Evolutionary conservation across 768 basidiomycete genomes (phyloP), one percentile per base, ranked within the genome.

Genomic region (Erythrobasidium yunnanense): DNA sequence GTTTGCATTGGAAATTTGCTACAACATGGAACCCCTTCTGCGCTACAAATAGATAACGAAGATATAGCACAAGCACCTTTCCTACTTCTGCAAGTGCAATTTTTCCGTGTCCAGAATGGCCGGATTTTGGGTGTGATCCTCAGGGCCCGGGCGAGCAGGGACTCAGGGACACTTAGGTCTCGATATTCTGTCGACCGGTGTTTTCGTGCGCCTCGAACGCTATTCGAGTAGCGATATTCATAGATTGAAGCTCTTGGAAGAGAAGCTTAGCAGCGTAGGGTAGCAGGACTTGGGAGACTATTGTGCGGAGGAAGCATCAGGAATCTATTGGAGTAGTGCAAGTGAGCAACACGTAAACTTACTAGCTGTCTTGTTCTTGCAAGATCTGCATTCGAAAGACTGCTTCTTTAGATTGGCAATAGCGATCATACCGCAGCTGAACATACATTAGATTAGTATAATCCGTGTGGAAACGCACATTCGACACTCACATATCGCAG

Each of bases 401-500:
- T 96, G 93, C 77, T 96, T 96, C 86, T 97, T 96, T 84, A 99
- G 81, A 76, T 97, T 96, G 20, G 95, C 95, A 74, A 97, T 93
- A 1, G 95, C 92, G 13, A 92, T 93, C 65, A 99, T 78, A 70
- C 95, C 93, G 74, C 95, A 96, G 70, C 87, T 90, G 71, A 63
- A 67, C 13, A 68, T 63, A 50, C 51, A 33, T 34, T 23, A 27
- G 20, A 11, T 17, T 73, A 20, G 50, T 45, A 67, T 34, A 20
- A 57, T 17, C 2, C 18, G 15, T 4, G 60, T 11, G 52, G 7
- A 25, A 23, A 55, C 30, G 18, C 6, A 25, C 30, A 45, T 8
- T 32, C 18, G 4, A 13, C 8, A 83, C 89, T 73, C 69, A 92
- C 87, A 95, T 91, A 74, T 95, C 92, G 75, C 92, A 96, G 68